Conservation (phyloP, 805 yeast species). For the Schizosaccharomyces octosporus region DNA sequence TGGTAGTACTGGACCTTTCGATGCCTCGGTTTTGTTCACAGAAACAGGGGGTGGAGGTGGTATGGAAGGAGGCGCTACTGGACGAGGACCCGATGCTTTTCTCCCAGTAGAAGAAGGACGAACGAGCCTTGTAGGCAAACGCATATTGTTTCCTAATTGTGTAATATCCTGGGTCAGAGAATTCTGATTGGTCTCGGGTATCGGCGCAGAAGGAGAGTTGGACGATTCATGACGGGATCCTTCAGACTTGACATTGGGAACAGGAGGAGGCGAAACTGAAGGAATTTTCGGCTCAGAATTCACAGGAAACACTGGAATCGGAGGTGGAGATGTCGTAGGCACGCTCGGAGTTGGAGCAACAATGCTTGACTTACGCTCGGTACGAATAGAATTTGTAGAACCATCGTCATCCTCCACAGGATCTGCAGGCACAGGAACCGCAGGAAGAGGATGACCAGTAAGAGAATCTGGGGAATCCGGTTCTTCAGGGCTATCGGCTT, state of each 20-base stretch:
- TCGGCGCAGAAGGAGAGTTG: background rate
- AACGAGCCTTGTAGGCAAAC: background rate
- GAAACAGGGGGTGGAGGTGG: background rate
- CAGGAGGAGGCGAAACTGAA: background rate
- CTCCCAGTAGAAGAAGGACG: background rate
- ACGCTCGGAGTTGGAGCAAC: background rate
- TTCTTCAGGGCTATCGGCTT: background rate
- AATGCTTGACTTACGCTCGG: background rate
- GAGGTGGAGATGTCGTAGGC: background rate
- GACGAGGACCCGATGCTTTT: slow-evolving; percentile 4
- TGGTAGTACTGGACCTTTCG: background rate
- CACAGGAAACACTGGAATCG: background rate
- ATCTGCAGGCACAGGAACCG: background rate
- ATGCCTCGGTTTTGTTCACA: no score
- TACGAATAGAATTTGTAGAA: no score
- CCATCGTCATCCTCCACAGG: background rate
- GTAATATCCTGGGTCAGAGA: background rate
- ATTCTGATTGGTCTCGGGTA: background rate
- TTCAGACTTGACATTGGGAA: background rate
- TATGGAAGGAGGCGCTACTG: slow-evolving; percentile 1
- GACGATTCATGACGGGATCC: background rate
- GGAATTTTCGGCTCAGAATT: background rate
- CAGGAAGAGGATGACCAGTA: slow-evolving; percentile 2
- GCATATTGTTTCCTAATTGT: background rate
- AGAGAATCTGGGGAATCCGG: slow-evolving; percentile 2